phyloP scores from a whole-genome alignment of 257 asterid species.

The Coffea eugenioides region DNA sequence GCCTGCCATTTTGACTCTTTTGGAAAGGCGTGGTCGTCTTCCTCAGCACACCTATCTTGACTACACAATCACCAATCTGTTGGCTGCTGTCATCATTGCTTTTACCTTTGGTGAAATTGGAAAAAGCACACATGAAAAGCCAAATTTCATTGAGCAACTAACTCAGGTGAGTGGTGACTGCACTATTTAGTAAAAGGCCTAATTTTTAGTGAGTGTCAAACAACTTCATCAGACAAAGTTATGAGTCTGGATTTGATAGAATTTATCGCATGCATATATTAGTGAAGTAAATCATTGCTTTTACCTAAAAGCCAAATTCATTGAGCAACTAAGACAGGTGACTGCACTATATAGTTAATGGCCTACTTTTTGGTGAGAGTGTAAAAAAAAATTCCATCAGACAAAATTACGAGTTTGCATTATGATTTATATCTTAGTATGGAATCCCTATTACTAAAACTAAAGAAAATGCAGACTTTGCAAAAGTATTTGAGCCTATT shows the following conservation, averaged over 20 bases:
- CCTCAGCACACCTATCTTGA: slow-evolving; percentile 97
- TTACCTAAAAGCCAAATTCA: background rate
- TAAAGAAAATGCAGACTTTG: background rate
- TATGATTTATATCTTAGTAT: background rate
- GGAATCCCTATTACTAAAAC: background rate
- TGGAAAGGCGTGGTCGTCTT: slow-evolving; percentile 90
- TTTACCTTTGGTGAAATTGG: slow-evolving; percentile 88
- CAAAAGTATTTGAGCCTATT: background rate
- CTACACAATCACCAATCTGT: slow-evolving; percentile 75
- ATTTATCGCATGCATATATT: background rate
- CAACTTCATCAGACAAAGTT: background rate
- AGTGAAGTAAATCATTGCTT: background rate
- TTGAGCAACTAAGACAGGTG: too few relatives aligned
- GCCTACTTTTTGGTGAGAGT: too few relatives aligned
- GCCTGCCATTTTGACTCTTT: slow-evolving; percentile 87
- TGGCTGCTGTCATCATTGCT: slow-evolving; percentile 88
- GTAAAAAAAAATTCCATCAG: too few relatives aligned
- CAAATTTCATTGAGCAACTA: slow-evolving; percentile 69
- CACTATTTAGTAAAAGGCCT: background rate
- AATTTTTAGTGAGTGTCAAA: background rate
- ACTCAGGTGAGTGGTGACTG: slow-evolving; percentile 50
- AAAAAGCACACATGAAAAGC: slow-evolving; percentile 45
- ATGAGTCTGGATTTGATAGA: background rate
- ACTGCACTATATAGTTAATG: too few relatives aligned
- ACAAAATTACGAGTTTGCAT: too few relatives aligned